Base-by-base conservation (phyloP, 2,329 filamentous ascomycete species). In the Cytospora paraplurivora region DNA sequence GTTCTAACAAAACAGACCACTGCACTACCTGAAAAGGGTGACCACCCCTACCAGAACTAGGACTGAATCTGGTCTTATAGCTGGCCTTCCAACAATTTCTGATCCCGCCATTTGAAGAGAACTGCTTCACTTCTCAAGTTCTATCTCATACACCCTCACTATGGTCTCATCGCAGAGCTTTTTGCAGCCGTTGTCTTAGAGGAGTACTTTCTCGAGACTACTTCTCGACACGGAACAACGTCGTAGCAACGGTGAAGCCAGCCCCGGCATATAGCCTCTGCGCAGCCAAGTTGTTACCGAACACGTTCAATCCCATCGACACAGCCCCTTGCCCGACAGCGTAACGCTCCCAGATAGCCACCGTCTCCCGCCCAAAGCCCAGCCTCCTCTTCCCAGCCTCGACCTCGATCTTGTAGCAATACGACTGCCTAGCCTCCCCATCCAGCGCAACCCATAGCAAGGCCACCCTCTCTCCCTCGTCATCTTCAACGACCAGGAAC, bases 241-340 rank as follows among this genome's bases (percentile, higher is more conserved):
- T 71, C 3, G 68, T 70, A 8, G 68, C 69, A 1, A 51, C 6
- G 12, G 15, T 21, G 19, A 59, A 21, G 7, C 56, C 56, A 21
- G 34, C 34, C 13, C 49, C 19, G 19, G 17, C 17, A 51, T 51
- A 59, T 10, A 59, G 32, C 13, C 32, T 41, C 10, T 59, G 13
- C 35, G 56, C 56, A 8, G 27, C 41, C 17, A 50, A 34, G 34
- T 59, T 59, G 11, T 59, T 59, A 32, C 56, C 56, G 32, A 44
- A 59, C 3, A 59, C 41, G 15, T 35, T 51, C 56, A 59, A 11
- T 4, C 34, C 32, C 2, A 59, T 34, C 32, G 15, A 21, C 17
- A 12, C 21, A 7, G 56, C 56, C 11, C 56, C 56, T 12, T 51
- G 56, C 32, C 51, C 44, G 32, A 33, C 41, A 38, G 33, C 56